Evolutionary conservation across 2,329 filamentous ascomycete species (phyloP), one percentile per base, ranked within the genome.

Genomic region (Emydomyces testavorans): DNA sequence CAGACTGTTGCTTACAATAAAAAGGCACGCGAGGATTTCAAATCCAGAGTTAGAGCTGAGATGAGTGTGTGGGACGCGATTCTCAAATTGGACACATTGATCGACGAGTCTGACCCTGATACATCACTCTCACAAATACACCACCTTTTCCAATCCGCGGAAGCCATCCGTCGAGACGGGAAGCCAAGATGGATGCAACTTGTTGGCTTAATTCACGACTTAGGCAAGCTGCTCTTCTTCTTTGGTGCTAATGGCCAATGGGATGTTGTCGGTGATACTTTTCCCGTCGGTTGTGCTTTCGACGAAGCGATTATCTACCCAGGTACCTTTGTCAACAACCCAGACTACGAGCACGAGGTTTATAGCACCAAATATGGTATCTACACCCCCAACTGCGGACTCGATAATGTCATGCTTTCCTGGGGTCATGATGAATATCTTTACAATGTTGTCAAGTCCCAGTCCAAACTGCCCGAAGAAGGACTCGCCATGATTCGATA

Each of bases 1-100:
- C 62, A 64, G 49, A 64, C 62, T 3, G 61, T 64, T 7, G 41
- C 84, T 7, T 93, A 89, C 75, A 94, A 94, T 72, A 74, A 93
- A 35, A 79, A 80, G 54, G 86, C 84, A n/a, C 84, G 88, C 45
- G 78, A 82, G 57, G 70, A 74, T 47, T 85, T 87, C 70, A 70
- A 80, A 64, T 75, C 73, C 54, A 77, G 80, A 54, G 76, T 76
- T 1, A 78, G 84, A 46, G 79, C 82, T 13, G 75, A 83, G 64
- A 87, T 94, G 84, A 83, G 81, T 52, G 75, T 94, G 63, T 94
- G 88, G 88, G 74, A 93, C 64, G 88, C 88, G 21, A 92, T 94
- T 69, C 85, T 93, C 75, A 90, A 87, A 68, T 82, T 94, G 60
- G 86, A 94, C 75, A 88, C 84, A 0, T 76, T 94, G 45, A 85